These are phyloP conservation scores for Brassica carinata DNA, from an alignment of 345 rosid species.

Conservation along the genomic window DNA sequence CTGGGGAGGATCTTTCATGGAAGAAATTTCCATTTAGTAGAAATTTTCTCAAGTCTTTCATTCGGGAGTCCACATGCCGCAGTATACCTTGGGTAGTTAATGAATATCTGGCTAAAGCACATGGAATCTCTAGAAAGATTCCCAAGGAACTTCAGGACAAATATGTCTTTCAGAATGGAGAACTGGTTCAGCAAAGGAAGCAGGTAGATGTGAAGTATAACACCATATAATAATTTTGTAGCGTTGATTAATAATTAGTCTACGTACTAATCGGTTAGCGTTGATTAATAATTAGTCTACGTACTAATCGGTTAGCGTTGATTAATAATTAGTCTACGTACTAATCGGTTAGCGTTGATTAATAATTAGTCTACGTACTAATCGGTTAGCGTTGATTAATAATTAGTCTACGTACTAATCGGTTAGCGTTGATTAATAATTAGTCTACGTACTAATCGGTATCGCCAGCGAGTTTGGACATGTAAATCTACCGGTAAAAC, in stretches of 20 bases:
- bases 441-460: too few species aligned
- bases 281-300: background rate
- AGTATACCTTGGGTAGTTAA: slow-evolving; percentile 89
- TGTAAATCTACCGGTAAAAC: slow-evolving; percentile 84
- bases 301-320: slow-evolving; percentile 15
- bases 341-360: too few species aligned
- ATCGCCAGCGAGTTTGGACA: slow-evolving; percentile 80
- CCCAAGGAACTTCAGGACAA: slow-evolving; percentile 65
- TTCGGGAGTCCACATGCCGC: slow-evolving; percentile 86
- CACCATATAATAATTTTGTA: slow-evolving; percentile 33
- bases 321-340: too few species aligned
- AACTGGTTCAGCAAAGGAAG: slow-evolving; percentile 56
- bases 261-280: slow-evolving; percentile 14
- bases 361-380: too few species aligned
- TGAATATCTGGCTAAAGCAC: slow-evolving; percentile 61
- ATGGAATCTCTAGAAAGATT: slow-evolving; percentile 64
- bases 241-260: background rate
- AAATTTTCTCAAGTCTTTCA: slow-evolving; percentile 78
- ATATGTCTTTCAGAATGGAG: slow-evolving; percentile 64
- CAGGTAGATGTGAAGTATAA: slow-evolving; percentile 41
- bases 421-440: too few species aligned
- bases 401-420: too few species aligned
- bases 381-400: too few species aligned
- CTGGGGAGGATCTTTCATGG: slow-evolving; percentile 63
- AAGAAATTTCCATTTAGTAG: slow-evolving; percentile 80